These are phyloP conservation scores for Phytopythium delawarense DNA, from an alignment of 352 stramenopile genomes.

Conservation along the genomic window DNA sequence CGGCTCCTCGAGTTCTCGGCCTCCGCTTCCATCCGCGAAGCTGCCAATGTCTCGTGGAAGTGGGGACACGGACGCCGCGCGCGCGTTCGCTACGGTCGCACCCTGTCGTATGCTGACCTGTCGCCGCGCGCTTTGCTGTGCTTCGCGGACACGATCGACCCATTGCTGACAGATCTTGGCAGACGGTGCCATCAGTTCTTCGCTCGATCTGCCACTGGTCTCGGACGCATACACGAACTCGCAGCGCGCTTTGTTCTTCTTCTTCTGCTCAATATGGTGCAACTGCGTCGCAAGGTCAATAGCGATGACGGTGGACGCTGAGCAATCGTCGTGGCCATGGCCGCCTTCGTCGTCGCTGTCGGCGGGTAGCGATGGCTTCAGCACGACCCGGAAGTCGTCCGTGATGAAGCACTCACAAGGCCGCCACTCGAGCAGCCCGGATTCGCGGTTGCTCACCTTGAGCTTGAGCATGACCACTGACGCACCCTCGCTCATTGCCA, in stretches of 20 bases:
- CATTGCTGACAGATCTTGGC: conserved; percentile 59
- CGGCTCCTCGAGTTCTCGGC: not conserved
- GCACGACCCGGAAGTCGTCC: conserved; percentile 23
- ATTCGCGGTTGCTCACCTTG: conserved; percentile 52
- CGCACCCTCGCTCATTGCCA: not conserved
- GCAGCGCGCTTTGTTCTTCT: conserved; percentile 59
- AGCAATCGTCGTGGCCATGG: conserved; percentile 8
- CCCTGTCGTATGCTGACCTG: not conserved
- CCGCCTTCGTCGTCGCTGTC: conserved; percentile 12
- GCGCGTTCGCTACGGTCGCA: not conserved
- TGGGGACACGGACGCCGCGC: not conserved
- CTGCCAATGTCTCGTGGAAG: not conserved
- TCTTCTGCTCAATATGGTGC: conserved; percentile 36
- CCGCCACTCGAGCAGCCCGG: conserved; percentile 65
- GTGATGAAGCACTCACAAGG: conserved; percentile 43
- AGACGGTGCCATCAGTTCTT: conserved; percentile 75
- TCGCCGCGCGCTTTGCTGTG: conserved; percentile 32
- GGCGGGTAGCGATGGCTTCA: conserved; percentile 9
- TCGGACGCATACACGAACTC: conserved; percentile 20
- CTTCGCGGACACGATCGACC: conserved; percentile 39
- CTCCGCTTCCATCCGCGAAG: not conserved
- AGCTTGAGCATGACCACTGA: conserved; percentile 41
- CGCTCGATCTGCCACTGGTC: conserved; percentile 12
- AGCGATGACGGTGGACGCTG: conserved; percentile 13
- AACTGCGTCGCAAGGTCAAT: conserved; percentile 49